phyloP scores from a whole-genome alignment of 202 grass and related monocot species.

The Dendrocalamus latiflorus region DNA sequence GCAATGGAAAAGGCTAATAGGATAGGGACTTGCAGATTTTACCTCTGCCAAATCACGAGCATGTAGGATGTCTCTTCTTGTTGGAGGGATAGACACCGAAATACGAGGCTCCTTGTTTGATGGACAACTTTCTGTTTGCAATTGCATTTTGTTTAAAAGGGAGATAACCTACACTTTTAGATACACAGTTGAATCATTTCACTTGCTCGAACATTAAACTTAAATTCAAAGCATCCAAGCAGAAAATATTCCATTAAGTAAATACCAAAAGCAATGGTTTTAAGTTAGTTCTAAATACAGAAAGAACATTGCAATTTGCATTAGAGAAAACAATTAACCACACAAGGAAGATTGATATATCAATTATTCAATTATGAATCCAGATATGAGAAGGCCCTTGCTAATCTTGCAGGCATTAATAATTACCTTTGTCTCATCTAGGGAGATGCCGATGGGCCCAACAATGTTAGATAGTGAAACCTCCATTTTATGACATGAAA shows the following conservation, averaged over 20 bases:
- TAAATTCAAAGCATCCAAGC: background rate
- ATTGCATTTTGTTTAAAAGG: conserved; percentile 92
- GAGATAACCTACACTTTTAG: conserved; percentile 58
- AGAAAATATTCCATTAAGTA: background rate
- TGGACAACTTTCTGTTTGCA: conserved; percentile 57
- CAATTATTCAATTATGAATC: conserved; percentile 3
- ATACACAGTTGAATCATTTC: conserved; percentile 7
- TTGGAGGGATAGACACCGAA: conserved; percentile 72
- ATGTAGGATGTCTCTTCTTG: conserved; percentile 92
- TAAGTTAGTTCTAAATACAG: conserved; percentile 23
- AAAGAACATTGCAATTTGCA: background rate
- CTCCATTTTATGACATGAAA: conserved; percentile 80
- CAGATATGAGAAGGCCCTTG: background rate
- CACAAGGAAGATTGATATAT: background rate
- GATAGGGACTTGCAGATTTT: no score
- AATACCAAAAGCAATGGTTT: background rate
- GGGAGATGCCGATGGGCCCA: conserved; percentile 79
- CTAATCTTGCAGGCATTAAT: background rate
- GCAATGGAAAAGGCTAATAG: no score
- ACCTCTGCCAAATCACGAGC: conserved; percentile 60
- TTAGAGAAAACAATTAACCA: background rate
- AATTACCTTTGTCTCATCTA: conserved; percentile 63
- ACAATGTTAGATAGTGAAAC: conserved; percentile 64
- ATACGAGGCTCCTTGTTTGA: conserved; percentile 45
- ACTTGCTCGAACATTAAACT: background rate